Conservation (phyloP, 2,329 filamentous ascomycete genomes). For the Aspergillus bombycis region DNA sequence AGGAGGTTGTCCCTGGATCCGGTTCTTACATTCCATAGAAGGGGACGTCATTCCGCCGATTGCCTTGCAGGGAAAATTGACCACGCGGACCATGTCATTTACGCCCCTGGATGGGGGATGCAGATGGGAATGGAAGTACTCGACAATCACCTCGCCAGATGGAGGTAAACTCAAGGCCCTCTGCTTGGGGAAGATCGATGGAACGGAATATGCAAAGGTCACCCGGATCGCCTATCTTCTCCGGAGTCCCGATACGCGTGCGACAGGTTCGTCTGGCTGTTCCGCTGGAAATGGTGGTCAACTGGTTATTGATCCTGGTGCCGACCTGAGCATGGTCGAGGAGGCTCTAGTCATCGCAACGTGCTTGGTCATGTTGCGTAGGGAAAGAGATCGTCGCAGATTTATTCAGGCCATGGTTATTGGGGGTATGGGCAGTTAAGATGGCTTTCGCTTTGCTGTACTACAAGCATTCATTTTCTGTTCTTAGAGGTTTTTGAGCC, state of each 20-base stretch:
- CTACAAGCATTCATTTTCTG: neutral
- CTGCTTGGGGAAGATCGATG: neutral
- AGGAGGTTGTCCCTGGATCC: constrained; percentile 1
- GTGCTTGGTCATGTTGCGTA: constrained; percentile 66
- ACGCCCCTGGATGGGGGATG: neutral
- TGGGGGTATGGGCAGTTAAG: constrained; percentile 3
- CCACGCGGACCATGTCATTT: neutral
- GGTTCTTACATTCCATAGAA: neutral
- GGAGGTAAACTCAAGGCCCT: neutral
- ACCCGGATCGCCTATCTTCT: neutral
- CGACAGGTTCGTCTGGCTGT: neutral
- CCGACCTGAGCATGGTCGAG: constrained; percentile 29
- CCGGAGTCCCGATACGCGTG: neutral
- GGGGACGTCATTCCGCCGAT: neutral
- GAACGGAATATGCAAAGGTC: neutral
- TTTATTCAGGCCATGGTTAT: constrained; percentile 55
- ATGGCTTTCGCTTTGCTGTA: neutral
- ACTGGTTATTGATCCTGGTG: neutral
- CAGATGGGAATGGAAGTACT: neutral
- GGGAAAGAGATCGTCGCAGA: constrained; percentile 63
- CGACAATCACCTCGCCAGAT: neutral
- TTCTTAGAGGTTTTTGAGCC: neutral
- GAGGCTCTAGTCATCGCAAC: constrained; percentile 60
- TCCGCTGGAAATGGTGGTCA: neutral
- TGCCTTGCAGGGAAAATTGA: neutral